Evolutionary conservation across 768 basidiomycete species (phyloP), one percentile per base, ranked within the genome.

Genomic region (Rhizopogon vinicolor): DNA sequence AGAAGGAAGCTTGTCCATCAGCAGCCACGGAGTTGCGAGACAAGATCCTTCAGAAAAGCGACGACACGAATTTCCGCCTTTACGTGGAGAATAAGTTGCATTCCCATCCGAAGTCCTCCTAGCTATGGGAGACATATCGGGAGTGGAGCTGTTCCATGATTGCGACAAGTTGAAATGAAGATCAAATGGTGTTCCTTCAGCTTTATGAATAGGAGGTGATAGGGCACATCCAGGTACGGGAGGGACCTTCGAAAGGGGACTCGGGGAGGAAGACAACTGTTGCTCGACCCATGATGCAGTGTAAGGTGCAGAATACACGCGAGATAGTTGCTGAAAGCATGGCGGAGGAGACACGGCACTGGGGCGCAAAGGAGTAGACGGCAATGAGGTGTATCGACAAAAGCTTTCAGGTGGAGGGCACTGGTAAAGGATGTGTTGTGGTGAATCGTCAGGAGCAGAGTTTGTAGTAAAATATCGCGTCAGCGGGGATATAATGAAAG

Each of bases 1-100:
- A 25, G 64, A 68, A 16, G 65, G 61, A 40, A 69, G 67, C 41
- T 37, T 71, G 19, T 70, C 60, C 44, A 69, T 64, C 29, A 66
- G 28, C 61, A 69, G n/a, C 65, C 58, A 9, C 62, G 62, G 49
- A 53, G 57, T 43, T 40, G 14, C 13, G n/a, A 40, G 18, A 51
- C 49, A 4, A 41, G 49, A 33, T 56, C 53, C 44, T 54, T 53
- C 53, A 51, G 68, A 50, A 25, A 19, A n/a, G n/a, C 31, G 44
- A 33, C 37, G 19, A 40, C 44, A 52, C 16, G 42, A 19, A 13
- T 37, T 8, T 46, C 6, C 50, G 42, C 43, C 28, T 53, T 54
- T 45, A 18, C 12, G 25, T 52, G 35, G 43, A 33, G 43, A 55
- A 0, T 55, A 46, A 8, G 44, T 51, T 33, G 40, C 33, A 35